phyloP scores from a whole-genome alignment of 257 asterid genomes.

The Solanum paucissectum region DNA sequence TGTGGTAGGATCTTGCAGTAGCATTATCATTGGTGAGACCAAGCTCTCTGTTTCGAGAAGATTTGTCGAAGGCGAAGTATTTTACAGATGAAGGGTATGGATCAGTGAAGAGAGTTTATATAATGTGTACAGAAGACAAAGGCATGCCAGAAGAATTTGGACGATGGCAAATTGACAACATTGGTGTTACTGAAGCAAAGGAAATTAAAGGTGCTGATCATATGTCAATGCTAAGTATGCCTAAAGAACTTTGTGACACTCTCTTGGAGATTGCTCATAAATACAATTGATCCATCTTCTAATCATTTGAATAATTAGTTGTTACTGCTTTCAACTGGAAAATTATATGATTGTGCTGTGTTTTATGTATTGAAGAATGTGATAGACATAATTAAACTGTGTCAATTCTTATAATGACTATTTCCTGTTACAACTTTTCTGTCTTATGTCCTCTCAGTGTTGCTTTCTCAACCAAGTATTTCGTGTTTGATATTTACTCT shows the following conservation, averaged over 20 bases:
- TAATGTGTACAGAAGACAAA: conserved; percentile 26
- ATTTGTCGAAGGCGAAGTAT: conserved; percentile 16
- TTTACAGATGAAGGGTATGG: conserved; percentile 32
- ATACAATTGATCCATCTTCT: neutral
- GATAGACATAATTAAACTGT: too few relatives aligned
- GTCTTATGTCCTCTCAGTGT: too few relatives aligned
- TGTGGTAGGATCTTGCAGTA: conserved; percentile 37
- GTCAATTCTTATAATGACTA: too few relatives aligned
- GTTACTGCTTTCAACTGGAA: too few relatives aligned
- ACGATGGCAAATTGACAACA: conserved; percentile 27
- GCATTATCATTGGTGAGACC: conserved; percentile 32
- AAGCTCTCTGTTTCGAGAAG: conserved; percentile 21
- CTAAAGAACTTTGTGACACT: conserved; percentile 15
- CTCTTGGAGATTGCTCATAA: conserved; percentile 21
- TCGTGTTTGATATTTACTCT: too few relatives aligned
- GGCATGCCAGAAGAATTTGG: conserved; percentile 23
- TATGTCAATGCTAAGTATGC: conserved; percentile 38
- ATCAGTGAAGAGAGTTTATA: conserved; percentile 33
- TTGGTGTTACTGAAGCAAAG: conserved; percentile 18
- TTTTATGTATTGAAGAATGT: too few relatives aligned
- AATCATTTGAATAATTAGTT: too few relatives aligned
- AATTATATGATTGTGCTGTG: too few relatives aligned
- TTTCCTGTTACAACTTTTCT: too few relatives aligned
- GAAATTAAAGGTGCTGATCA: conserved; percentile 39
- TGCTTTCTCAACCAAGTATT: too few relatives aligned